phyloP scores from a whole-genome alignment of 2,329 filamentous ascomycete species.

The Beauveria brongniartii region DNA sequence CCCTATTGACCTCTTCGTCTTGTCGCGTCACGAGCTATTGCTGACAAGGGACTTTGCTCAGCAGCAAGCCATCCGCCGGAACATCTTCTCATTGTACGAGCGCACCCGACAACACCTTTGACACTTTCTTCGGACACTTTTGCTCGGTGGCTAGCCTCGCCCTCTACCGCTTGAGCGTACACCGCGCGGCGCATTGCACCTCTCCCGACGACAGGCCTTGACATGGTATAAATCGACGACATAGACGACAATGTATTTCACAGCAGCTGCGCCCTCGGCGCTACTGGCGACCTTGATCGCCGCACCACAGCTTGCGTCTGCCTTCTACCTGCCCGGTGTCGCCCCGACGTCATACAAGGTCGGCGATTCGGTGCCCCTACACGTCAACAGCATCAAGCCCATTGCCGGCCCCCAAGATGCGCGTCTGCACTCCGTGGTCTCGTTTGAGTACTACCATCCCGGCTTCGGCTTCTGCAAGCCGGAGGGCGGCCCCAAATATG shows the following conservation, averaged over 20 bases:
- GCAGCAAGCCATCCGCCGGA: background rate
- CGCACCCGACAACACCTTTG: background rate
- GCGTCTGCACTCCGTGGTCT: constrained; percentile 82
- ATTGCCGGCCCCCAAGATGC: constrained; percentile 69
- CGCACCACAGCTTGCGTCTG: constrained; percentile 48
- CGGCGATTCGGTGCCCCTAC: constrained; percentile 73
- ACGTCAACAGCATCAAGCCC: constrained; percentile 89
- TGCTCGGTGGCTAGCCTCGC: background rate
- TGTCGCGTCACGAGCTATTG: background rate
- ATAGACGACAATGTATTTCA: constrained; percentile 34
- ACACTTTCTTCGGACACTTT: background rate
- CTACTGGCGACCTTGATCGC: constrained; percentile 42
- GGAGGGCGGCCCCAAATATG: constrained; percentile 63
- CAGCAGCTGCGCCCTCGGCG: constrained; percentile 39
- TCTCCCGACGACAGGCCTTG: constrained; percentile 11
- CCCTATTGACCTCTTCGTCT: background rate
- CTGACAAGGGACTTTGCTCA: background rate
- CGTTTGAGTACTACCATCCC: constrained; percentile 92
- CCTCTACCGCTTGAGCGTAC: background rate
- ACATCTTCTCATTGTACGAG: background rate
- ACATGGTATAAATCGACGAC: constrained; percentile 20
- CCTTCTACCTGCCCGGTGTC: constrained; percentile 94
- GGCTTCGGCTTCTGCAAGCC: constrained; percentile 85
- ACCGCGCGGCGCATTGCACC: constrained; percentile 2
- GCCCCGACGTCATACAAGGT: constrained; percentile 85